Evolutionary conservation across 148 eudicot genomes (phyloP), one percentile per base, ranked within the genome.

Genomic region (Mesembryanthemum crystallinum): DNA sequence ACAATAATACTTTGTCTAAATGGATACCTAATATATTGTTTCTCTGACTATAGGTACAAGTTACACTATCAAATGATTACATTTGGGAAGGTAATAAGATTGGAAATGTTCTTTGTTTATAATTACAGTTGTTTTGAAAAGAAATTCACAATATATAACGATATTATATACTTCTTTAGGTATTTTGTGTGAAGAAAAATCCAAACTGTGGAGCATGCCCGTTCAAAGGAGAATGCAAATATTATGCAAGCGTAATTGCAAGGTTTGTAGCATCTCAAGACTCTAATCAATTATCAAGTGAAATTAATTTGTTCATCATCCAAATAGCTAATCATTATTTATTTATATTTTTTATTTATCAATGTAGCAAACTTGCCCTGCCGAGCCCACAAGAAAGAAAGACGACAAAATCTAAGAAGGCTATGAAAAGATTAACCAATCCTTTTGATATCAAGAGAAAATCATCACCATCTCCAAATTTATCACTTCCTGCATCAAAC

Each of bases 151-250:
- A 2, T 57, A 23, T 43, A 49, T 37, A 49, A 73, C 9, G n/a
- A 7, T 8, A 7, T 57, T 6, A 4, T 5, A 24, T 69, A 32
- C 65, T 25, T 27, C 37, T 43, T 20, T 45, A 89, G 93, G 85
- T 83, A 25, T 88, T 91, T 62, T 91, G 97, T 67, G 77, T 77
- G 15, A 91, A 91, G 78, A 84, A 30, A 69, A 77, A 77, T 6
- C 97, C 97, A 42, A 89, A 86, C 39, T 91, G 97, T 73, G 71
- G 77, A 69, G 87, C 89, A 69, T 91, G 97, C 72, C 97, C 97
- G 13, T 62, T 91, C 78, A 91, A 75, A 77, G 83, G 72, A 54
- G 87, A 83, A 51, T 91, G 97, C 82, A 79, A 64, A 33, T 90
- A 91, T 61, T 87, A 60, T 82, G 89, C 88, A 55, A 89, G 91